phyloP scores from a whole-genome alignment of 257 asterid genomes.

The Galeopsis tetrahit region DNA sequence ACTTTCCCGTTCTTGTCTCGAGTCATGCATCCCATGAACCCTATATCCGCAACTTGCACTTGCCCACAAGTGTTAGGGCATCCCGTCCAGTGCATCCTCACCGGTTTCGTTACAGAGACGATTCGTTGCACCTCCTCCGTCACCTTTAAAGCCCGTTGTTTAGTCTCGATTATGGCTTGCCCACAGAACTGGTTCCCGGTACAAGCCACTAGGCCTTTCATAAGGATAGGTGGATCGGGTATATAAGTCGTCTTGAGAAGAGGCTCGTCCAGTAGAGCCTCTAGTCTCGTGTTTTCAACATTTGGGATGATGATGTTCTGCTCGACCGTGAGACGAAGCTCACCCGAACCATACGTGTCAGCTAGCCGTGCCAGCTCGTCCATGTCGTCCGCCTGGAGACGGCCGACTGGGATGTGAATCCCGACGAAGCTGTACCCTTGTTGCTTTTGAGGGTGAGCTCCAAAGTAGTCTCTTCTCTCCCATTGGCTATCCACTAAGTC shows the following conservation, averaged over 20 bases:
- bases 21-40: conserved; percentile 98
- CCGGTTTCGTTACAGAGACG: conserved; percentile 68
- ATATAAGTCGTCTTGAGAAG: conserved; percentile 52
- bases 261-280: conserved; percentile 66
- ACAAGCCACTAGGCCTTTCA: conserved; percentile 91
- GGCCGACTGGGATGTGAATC: conserved; percentile 90
- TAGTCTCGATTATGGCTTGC: conserved; percentile 95
- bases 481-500: conserved; percentile 67
- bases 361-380: conserved; percentile 85
- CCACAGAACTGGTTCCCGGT: conserved; percentile 98
- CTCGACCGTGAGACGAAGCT: conserved; percentile 90
- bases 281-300: conserved; percentile 59
- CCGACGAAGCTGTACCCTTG: conserved; percentile 81
- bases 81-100: conserved; percentile 98
- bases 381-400: conserved; percentile 90
- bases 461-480: conserved; percentile 87
- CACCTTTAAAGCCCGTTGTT: conserved; percentile 73
- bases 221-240: conserved; percentile 82
- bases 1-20: conserved; percentile 61
- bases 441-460: conserved; percentile 87
- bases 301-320: conserved; percentile 91
- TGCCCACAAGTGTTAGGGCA: conserved; percentile 93
- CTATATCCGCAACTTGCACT: conserved; percentile 95
- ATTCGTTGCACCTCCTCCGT: conserved; percentile 77
- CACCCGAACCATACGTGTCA: conserved; percentile 81